Conservation (phyloP, 169 alveolate genomes). For the Toxoplasma gondii region DNA sequence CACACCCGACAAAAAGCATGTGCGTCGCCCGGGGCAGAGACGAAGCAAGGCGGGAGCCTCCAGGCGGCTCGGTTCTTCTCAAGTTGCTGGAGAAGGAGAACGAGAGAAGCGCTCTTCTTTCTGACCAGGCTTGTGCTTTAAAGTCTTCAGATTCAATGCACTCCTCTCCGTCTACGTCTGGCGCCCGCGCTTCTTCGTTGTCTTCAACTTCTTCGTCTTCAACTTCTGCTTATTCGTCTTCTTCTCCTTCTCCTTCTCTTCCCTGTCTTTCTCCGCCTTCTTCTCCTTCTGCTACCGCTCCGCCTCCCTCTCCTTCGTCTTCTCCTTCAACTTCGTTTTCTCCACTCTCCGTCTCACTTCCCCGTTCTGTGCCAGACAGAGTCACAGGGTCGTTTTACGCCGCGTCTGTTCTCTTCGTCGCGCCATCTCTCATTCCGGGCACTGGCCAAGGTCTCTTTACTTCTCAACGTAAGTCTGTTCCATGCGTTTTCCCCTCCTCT, state of each 20-base stretch:
- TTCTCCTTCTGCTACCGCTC: background rate
- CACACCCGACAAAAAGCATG: too few species aligned
- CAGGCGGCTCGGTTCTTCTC: background rate
- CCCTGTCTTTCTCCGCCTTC: background rate
- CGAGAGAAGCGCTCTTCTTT: background rate
- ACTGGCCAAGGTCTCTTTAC: constrained; percentile 30
- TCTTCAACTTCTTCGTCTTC: background rate
- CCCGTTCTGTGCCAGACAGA: background rate
- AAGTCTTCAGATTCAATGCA: background rate
- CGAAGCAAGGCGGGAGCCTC: background rate
- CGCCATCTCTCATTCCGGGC: background rate
- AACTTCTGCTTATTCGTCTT: too few species aligned
- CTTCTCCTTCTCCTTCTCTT: background rate
- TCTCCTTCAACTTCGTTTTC: background rate
- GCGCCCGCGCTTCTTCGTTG: background rate
- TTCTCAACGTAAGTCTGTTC: background rate
- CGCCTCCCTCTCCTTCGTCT: background rate
- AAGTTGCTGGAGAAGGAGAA: too few species aligned
- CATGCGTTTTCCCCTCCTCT: too few species aligned
- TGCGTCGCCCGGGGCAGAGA: too few species aligned
- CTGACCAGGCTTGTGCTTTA: background rate
- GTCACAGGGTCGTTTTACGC: background rate
- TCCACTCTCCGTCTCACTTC: background rate
- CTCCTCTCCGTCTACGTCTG: background rate
- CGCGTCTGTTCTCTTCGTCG: background rate